A percentile compares a stretch with the other conserved stretches of the same genome.
These are phyloP conservation scores for Pythium angustatum DNA, from an alignment of 352 stramenopile genomes.

Conservation along the genomic window DNA sequence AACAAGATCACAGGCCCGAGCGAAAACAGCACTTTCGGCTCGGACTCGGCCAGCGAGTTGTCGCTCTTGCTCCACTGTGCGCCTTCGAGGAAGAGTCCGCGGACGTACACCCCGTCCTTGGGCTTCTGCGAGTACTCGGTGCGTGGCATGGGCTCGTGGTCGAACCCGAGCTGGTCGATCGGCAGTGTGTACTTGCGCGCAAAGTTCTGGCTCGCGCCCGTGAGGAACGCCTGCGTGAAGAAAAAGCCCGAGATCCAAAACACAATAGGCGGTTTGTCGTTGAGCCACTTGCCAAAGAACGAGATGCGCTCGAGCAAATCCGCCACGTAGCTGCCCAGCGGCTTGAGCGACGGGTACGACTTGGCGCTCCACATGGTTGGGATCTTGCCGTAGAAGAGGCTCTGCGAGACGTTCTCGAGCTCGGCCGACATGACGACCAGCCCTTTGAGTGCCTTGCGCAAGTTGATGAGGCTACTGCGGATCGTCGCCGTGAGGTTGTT, in stretches of 20 bases:
- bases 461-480: constrained; percentile 75
- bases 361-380: constrained; percentile 87
- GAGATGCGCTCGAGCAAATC: constrained; percentile 90
- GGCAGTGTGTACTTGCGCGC: constrained; percentile 91
- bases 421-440: constrained; percentile 93
- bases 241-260: constrained; percentile 97
- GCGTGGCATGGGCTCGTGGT: constrained; percentile 79
- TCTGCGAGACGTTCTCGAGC: constrained; percentile 92
- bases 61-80: constrained; percentile 83
- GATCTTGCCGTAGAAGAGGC: constrained; percentile 92
- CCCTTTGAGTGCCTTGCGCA: constrained; percentile 91
- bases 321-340: constrained; percentile 87
- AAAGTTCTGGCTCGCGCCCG: constrained; percentile 94
- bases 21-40: constrained; percentile 90
- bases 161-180: constrained; percentile 87
- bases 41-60: constrained; percentile 71
- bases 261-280: constrained; percentile 82
- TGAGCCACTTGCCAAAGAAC: constrained; percentile 91
- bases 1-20: constrained; percentile 84
- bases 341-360: constrained; percentile 94
- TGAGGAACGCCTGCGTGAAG: constrained; percentile 96
- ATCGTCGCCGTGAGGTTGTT: constrained; percentile 93
- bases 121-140: constrained; percentile 74
- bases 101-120: constrained; percentile 86
- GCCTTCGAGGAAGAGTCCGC: constrained; percentile 89